Evolutionary conservation across 352 stramenopile species (phyloP).

Genomic region (Halophytophthora polymorphica): DNA sequence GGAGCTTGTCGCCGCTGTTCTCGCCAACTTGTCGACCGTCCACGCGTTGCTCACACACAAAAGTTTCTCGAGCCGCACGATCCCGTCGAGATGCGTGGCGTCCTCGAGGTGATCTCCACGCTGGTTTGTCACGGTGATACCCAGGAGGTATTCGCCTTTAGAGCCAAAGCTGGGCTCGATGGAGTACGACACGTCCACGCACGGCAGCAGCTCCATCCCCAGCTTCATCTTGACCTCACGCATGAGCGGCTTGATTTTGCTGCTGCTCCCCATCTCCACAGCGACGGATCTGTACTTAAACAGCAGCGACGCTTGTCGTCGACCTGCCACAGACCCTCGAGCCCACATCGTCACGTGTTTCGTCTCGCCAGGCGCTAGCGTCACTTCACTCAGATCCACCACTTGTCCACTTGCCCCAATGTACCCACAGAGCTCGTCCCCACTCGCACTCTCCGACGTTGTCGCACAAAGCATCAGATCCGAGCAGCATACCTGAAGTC

Average conservation of each 20-base stretch:
- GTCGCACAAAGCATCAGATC: slow-evolving; percentile 60
- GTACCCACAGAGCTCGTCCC: slow-evolving; percentile 38
- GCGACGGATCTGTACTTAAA: slow-evolving; percentile 61
- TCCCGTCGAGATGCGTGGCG: slow-evolving; percentile 15
- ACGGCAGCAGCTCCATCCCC: slow-evolving; percentile 56
- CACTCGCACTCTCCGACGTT: slow-evolving; percentile 1
- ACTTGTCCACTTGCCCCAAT: slow-evolving; percentile 67
- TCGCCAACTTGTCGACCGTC: slow-evolving; percentile 46
- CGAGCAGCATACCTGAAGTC: slow-evolving; percentile 63
- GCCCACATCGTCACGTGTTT: slow-evolving; percentile 54
- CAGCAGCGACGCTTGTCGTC: slow-evolving; percentile 47
- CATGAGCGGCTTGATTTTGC: slow-evolving; percentile 11
- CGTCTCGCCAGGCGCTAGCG: slow-evolving; percentile 48
- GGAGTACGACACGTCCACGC: slow-evolving; percentile 58
- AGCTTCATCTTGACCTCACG: slow-evolving; percentile 57
- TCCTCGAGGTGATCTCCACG: slow-evolving; percentile 28
- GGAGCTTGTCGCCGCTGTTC: slow-evolving; percentile 2
- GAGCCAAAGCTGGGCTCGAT: slow-evolving; percentile 65
- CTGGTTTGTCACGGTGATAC: slow-evolving; percentile 62
- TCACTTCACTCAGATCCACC: slow-evolving; percentile 49
- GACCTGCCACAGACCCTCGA: slow-evolving; percentile 32
- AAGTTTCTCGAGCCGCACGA: slow-evolving; percentile 54
- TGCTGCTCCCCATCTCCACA: slow-evolving; percentile 15
- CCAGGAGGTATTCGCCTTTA: slow-evolving; percentile 71
- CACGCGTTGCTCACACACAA: slow-evolving; percentile 63